Evolutionary conservation across 495 filamentous ascomycete genomes (phyloP).

Genomic region (Melanomma pulvis-pyrius): DNA sequence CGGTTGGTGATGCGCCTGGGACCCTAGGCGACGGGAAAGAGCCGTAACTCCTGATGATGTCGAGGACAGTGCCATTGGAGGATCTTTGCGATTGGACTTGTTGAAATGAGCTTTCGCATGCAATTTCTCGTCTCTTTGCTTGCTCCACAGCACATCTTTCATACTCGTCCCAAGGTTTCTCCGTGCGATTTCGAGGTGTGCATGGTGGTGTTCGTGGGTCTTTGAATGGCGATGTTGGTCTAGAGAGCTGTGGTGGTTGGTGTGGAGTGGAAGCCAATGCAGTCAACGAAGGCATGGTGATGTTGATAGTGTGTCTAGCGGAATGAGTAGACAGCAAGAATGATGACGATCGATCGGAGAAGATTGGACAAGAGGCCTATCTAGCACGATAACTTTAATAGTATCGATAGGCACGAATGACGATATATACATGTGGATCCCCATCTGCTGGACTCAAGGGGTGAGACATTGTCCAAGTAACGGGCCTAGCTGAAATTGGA

Average conservation of each 20-base stretch:
- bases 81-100: conserved; percentile 5
- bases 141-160: conserved; percentile 28
- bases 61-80: conserved; percentile 27
- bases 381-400: conserved; percentile 30
- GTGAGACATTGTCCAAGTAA: conserved; percentile 34
- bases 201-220: conserved; percentile 22
- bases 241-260: conserved; percentile 22
- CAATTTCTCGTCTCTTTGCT: conserved; percentile 17
- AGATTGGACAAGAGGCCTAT: not conserved
- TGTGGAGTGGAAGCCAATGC: conserved; percentile 14
- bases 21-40: conserved; percentile 12
- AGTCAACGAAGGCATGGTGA: conserved; percentile 13
- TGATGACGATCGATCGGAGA: conserved; percentile 8
- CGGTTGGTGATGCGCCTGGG: not conserved
- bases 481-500: conserved; percentile 1
- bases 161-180: conserved; percentile 33
- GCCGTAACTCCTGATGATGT: conserved; percentile 34
- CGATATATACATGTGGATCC: conserved; percentile 33
- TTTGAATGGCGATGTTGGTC: conserved; percentile 22
- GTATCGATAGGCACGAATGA: conserved; percentile 12
- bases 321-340: not conserved
- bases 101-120: not conserved
- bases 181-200: conserved; percentile 14
- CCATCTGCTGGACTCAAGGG: conserved; percentile 26
- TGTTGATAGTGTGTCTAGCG: not conserved